These are phyloP conservation scores for Parvularia atlantis DNA, from an alignment of 78 protist species.

Conservation along the genomic window DNA sequence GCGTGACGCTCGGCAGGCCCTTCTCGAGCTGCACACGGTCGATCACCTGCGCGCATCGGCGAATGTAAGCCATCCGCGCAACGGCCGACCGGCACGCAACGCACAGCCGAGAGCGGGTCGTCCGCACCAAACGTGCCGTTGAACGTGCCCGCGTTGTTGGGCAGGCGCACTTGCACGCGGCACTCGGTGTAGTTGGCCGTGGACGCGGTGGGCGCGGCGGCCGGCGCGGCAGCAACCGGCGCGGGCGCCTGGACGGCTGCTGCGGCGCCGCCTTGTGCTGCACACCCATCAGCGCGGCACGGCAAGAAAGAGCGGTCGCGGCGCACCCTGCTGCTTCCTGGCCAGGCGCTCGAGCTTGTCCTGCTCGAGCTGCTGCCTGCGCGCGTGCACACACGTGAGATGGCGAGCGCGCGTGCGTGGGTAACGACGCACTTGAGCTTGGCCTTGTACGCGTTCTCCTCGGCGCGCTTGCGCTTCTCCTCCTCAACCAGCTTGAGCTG, in stretches of 20 bases:
- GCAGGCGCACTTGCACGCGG: constrained; percentile 4
- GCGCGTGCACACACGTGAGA: background rate
- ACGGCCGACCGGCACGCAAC: no score
- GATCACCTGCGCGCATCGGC: no score
- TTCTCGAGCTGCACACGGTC: background rate
- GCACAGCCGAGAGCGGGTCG: background rate
- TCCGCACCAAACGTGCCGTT: background rate
- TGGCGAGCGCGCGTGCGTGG: background rate
- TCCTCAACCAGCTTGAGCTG: background rate
- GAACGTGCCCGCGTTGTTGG: constrained; percentile 2
- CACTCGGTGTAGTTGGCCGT: background rate
- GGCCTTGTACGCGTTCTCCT: background rate
- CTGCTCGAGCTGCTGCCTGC: background rate
- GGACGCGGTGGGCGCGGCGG: no score
- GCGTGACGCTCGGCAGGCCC: background rate
- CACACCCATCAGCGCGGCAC: background rate
- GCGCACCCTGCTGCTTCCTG: background rate
- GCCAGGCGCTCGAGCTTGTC: background rate
- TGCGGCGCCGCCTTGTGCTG: background rate
- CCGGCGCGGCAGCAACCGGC: background rate
- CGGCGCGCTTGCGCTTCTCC: background rate
- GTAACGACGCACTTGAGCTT: no score
- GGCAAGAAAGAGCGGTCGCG: background rate
- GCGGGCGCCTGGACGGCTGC: background rate
- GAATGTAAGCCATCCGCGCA: no score